Percentiles rank a stretch among this genome's conserved stretches.
Evolutionary conservation across 2,329 filamentous ascomycete genomes (phyloP).

Genomic region (Chrysoporthe austroafricana): DNA sequence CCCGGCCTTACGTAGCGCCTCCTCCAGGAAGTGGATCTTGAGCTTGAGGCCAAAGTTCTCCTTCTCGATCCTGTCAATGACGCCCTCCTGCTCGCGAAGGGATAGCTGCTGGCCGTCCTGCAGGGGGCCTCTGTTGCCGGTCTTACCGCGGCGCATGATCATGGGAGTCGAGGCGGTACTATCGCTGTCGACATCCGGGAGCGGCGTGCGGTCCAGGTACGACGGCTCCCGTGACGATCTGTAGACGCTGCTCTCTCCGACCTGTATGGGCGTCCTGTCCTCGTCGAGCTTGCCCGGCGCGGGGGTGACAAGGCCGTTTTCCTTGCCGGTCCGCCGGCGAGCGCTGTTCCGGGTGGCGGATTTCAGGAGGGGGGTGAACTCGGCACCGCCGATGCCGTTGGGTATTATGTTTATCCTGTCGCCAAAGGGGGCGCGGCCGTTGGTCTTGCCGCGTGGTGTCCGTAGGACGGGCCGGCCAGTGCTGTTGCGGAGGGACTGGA

Average conservation of each 20-base stretch:
- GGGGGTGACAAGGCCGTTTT: slow-evolving; percentile 67
- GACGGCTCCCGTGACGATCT: slow-evolving; percentile 68
- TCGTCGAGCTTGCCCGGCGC: slow-evolving; percentile 70
- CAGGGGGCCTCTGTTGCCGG: slow-evolving; percentile 53
- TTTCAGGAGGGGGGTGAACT: slow-evolving; percentile 95
- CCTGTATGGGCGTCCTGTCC: slow-evolving; percentile 74
- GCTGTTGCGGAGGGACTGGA: slow-evolving; percentile 74
- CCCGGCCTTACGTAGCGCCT: slow-evolving; percentile 83
- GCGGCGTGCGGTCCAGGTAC: slow-evolving; percentile 69
- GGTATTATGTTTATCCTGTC: slow-evolving; percentile 75
- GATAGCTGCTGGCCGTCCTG: slow-evolving; percentile 91
- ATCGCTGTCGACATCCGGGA: slow-evolving; percentile 77
- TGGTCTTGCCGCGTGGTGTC: slow-evolving; percentile 67
- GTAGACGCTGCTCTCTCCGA: slow-evolving; percentile 73
- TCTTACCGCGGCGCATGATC: slow-evolving; percentile 67
- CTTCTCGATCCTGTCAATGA: slow-evolving; percentile 95
- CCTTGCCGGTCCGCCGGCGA: slow-evolving; percentile 63
- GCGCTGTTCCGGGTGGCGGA: slow-evolving; percentile 73
- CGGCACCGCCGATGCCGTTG: slow-evolving; percentile 66
- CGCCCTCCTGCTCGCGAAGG: slow-evolving; percentile 90
- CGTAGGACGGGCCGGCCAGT: slow-evolving; percentile 59
- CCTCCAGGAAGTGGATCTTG: slow-evolving; percentile 95
- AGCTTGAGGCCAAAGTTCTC: slow-evolving; percentile 97
- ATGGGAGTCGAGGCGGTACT: slow-evolving; percentile 85
- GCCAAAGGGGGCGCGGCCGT: slow-evolving; percentile 65